Base-by-base conservation (phyloP, 495 filamentous ascomycete genomes). In the Paragyromitra xinjiangensis region DNA sequence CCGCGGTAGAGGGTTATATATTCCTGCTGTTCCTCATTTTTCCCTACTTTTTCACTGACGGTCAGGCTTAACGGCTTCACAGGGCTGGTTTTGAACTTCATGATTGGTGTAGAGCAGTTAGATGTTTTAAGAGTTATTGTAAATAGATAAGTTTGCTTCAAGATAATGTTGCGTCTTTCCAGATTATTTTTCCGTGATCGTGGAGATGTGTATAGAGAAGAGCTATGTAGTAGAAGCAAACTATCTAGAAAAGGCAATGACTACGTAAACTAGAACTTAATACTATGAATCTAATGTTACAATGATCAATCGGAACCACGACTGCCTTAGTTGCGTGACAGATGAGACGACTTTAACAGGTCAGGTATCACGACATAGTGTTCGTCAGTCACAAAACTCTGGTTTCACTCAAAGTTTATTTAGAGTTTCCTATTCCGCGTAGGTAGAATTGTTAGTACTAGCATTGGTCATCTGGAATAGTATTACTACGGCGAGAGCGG, bases 1-100 rank as follows among this genome's bases (percentile, higher is more conserved):
- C 44, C 19, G 11, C 59, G 58, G 44, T 66, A 65, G 56, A 64
- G 58, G 26, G 55, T 50, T 50, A 71, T 42, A 19, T 26, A 50
- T 71, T 39, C n/a, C 2, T 64, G 19, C 6, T 45, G 26, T 6
- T 50, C 26, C 7, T 24, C 29, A 29, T 19, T 40, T 61, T 45
- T 24, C 26, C 8, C 19, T 44, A n/a, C 19, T 44, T 64, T 69
- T 19, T 61, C 24, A 14, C 0, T 44, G 24, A 2, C 14, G 40
- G n/a, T n/a, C 0, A 24, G 6, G 1, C 37, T 40, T 53, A 9
- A 2, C 8, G 40, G n/a, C 1, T 8, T 6, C 56, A 61, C 19
- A 39, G 14, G 6, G 7, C 24, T 22, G 9, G 12, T n/a, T 44
- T 69, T 45, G 24, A 19, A 6, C 24, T 14, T 44, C 67, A 45